Evolutionary conservation across 345 rosid genomes (phyloP), one percentile per base, ranked within the genome.

Genomic region (Eucalyptus cloeziana): DNA sequence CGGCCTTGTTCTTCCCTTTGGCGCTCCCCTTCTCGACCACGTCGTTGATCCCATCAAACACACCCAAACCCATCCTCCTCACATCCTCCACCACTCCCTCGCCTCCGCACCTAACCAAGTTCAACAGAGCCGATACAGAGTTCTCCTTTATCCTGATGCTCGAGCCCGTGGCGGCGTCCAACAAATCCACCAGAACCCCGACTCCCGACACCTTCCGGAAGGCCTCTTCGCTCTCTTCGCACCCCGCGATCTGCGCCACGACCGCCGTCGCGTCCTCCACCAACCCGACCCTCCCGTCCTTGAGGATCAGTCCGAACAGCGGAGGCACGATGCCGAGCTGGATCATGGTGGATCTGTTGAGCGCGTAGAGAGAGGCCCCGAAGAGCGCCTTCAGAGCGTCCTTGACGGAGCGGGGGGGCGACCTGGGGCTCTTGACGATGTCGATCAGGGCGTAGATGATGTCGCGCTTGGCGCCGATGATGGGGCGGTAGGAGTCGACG

Each of bases 181-280:
- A n/a, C 93, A 96, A 91, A 91, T 97, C 99, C 85, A 92, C 94
- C 88, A 97, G 86, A 62, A 96, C 94, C 50, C 85, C 88, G 5
- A 94, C 90, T 69, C 98, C 99, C 3, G 94, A 94, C 7, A 92
- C 93, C 80, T 88, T 95, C 67, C 93, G 88, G 86, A 96, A 95
- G 49, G 93, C 99, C 21, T 92, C 96, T 80, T 92, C 96, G 79
- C 97, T 94, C 92, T 95, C 99, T 88, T 94, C 98, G 87, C 98
- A 95, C n/a, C 99, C 98, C 24, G 97, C 99, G 7, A 97, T 91
- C 91, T 97, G 99, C 44, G 98, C 98, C 86, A 96, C 90, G 89
- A 97, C 99, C 45, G 99, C 99, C 87, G 95, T 95, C 24, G 99
- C 96, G 89, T 97, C 99, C 91, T 97, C 99, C 87, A 97, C 95